Conservation (phyloP, 2,329 filamentous ascomycete genomes). For the Cladophialophora chaetospira region DNA sequence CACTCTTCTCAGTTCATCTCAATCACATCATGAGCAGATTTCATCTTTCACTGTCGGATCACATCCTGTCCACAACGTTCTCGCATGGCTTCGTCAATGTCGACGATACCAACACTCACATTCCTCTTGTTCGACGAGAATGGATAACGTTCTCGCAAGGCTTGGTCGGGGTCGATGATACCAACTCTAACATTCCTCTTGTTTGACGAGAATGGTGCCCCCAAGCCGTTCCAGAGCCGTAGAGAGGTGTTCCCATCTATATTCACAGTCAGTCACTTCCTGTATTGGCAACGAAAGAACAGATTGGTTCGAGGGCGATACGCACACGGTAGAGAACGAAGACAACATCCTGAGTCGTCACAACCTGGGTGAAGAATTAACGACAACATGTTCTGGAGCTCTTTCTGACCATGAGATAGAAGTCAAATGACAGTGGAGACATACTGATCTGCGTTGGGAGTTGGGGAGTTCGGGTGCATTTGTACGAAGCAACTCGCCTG, state of each 20-base stretch:
- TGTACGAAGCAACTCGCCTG: background rate
- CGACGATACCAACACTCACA: too few species aligned
- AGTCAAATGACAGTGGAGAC: too few species aligned
- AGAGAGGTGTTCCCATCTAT: constrained; percentile 30
- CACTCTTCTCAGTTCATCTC: too few species aligned
- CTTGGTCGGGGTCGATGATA: too few species aligned
- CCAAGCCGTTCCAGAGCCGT: constrained; percentile 12
- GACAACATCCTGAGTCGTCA: constrained; percentile 24
- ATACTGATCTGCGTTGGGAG: too few species aligned
- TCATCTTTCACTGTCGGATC: too few species aligned
- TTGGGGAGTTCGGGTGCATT: background rate
- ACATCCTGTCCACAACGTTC: too few species aligned
- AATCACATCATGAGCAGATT: too few species aligned
- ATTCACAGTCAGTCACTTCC: background rate
- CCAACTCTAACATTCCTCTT: background rate
- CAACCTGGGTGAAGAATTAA: constrained; percentile 4
- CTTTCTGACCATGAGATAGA: background rate
- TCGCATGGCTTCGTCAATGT: too few species aligned
- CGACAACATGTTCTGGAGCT: background rate
- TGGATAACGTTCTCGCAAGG: too few species aligned
- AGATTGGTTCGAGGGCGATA: background rate
- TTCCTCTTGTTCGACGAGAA: too few species aligned
- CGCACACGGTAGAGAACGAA: constrained; percentile 17
- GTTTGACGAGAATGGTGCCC: background rate
- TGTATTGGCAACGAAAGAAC: background rate